phyloP scores from a whole-genome alignment of 768 basidiomycete species.

The Tylopilus sp. region DNA sequence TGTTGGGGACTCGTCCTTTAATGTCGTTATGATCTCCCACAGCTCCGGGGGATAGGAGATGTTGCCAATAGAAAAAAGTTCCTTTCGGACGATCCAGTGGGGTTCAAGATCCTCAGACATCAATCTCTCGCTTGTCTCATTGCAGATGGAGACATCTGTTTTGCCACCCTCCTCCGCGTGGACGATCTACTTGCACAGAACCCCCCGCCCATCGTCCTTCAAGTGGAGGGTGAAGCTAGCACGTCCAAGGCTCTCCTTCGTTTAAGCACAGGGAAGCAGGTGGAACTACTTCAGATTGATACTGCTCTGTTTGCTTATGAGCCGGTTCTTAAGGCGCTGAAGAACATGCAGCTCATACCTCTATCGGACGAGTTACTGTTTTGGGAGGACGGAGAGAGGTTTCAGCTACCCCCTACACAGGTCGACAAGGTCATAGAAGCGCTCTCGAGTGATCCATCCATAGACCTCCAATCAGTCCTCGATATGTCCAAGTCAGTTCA shows the following conservation, averaged over 20 bases:
- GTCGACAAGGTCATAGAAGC: constrained; percentile 24
- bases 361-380: constrained; percentile 51
- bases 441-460: constrained; percentile 30
- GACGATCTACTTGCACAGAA: constrained; percentile 47
- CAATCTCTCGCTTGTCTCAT: constrained; percentile 56
- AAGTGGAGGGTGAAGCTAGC: constrained; percentile 46
- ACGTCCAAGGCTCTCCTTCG: constrained; percentile 39
- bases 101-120: constrained; percentile 45
- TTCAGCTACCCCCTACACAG: constrained; percentile 3
- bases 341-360: constrained; percentile 45
- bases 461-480: constrained; percentile 41
- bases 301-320: constrained; percentile 63
- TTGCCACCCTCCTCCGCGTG: constrained; percentile 53
- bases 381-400: constrained; percentile 41
- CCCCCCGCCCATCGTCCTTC: constrained; percentile 51
- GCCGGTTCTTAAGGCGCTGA: constrained; percentile 57
- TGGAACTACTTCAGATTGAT: constrained; percentile 57
- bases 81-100: constrained; percentile 32
- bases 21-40: constrained; percentile 36
- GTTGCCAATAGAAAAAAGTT: constrained; percentile 38
- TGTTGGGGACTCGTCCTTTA: constrained; percentile 44
- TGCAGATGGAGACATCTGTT: constrained; percentile 46
- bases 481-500: constrained; percentile 35
- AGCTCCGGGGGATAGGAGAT: constrained; percentile 30
- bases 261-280: constrained; percentile 30